Percentiles rank a stretch among this genome's conserved stretches.
These are phyloP conservation scores for Talaromyces liani DNA, from an alignment of 495 filamentous ascomycete genomes.

Conservation along the genomic window DNA sequence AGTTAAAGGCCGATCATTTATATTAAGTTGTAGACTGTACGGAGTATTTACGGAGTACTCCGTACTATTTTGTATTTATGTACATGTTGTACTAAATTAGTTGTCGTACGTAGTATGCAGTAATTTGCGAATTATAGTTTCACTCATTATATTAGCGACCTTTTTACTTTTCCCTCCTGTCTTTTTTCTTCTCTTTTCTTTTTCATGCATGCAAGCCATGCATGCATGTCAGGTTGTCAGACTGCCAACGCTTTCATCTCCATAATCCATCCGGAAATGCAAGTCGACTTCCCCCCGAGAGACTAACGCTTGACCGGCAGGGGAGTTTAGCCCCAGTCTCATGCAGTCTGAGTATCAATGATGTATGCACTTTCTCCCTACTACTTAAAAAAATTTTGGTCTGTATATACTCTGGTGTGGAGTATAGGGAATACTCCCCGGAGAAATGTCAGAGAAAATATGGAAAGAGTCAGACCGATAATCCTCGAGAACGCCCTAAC, in stretches of 20 bases:
- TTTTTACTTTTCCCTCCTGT: not conserved
- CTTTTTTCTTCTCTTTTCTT: not conserved
- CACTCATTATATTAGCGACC: not conserved
- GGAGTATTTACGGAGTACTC: not conserved
- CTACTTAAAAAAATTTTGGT: not conserved
- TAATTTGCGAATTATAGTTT: not conserved
- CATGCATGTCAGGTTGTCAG: not conserved
- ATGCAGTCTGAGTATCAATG: not conserved
- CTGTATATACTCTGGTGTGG: not conserved
- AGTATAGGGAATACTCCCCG: not conserved
- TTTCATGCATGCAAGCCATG: not conserved
- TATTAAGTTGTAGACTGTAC: not conserved
- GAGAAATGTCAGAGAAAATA: not conserved
- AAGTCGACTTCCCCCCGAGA: slow-evolving; percentile 9
- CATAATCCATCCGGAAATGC: slow-evolving; percentile 4
- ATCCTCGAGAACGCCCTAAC: not conserved
- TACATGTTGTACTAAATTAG: not conserved
- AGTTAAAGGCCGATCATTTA: not conserved
- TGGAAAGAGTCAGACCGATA: not conserved
- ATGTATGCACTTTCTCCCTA: not conserved
- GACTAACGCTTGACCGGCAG: slow-evolving; percentile 6
- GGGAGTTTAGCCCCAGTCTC: not conserved
- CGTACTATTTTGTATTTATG: not conserved
- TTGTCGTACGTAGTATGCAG: not conserved
- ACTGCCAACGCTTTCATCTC: not conserved